These are phyloP conservation scores for Bryopsis sp. DNA, from an alignment of 139 green algal species.

Conservation along the genomic window DNA sequence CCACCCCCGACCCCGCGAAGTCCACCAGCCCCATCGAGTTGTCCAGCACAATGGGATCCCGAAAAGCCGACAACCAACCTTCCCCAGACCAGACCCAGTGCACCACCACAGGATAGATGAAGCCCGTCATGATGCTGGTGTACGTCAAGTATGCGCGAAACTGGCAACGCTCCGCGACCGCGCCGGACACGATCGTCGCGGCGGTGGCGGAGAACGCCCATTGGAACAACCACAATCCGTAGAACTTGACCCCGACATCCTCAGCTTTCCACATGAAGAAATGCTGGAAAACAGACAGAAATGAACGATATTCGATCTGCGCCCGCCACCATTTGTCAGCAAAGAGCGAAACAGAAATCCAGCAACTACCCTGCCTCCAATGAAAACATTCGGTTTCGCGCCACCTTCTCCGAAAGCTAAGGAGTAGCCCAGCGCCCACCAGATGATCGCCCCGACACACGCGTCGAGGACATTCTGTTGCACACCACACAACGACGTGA, in stretches of 20 bases:
- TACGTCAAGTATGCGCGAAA: conserved; percentile 46
- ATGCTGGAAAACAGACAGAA: conserved; percentile 14
- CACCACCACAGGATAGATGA: conserved; percentile 50
- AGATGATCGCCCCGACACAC: conserved; percentile 26
- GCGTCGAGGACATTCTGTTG: conserved; percentile 33
- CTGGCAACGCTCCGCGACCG: conserved; percentile 38
- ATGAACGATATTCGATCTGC: not conserved
- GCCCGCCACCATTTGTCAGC: not conserved
- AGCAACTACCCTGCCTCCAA: conserved; percentile 23
- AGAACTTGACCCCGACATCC: conserved; percentile 10
- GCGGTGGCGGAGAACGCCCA: conserved; percentile 30
- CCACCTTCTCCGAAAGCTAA: conserved; percentile 26
- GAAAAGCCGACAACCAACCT: conserved; percentile 15
- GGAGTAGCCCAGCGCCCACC: conserved; percentile 28
- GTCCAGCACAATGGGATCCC: not conserved
- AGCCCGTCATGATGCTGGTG: conserved; percentile 41
- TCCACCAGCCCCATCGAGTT: conserved; percentile 23
- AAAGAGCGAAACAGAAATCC: no score
- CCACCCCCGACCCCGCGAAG: conserved; percentile 27
- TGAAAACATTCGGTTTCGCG: not conserved
- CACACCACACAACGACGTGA: not conserved
- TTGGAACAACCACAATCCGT: conserved; percentile 28
- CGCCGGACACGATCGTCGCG: conserved; percentile 33
- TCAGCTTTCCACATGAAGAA: conserved; percentile 24
- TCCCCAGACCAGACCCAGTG: conserved; percentile 38